Conservation (phyloP, 202 grass and related monocot species). For the Hordeum pubiflorum region DNA sequence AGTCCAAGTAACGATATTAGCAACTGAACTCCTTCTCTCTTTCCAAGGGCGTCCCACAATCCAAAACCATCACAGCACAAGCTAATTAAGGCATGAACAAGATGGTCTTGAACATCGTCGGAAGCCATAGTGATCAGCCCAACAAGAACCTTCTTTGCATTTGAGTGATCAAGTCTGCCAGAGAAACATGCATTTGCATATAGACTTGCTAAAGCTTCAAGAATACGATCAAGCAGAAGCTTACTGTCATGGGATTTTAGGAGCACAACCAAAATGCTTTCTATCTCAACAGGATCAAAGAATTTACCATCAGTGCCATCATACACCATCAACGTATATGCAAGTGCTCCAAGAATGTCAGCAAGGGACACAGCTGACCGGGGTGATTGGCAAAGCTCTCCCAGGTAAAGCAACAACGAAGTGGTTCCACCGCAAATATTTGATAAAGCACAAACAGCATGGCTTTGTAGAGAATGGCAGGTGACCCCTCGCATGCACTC, state of each 20-base stretch:
- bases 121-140: slow-evolving; percentile 83
- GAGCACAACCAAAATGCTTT: slow-evolving; percentile 66
- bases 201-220: slow-evolving; percentile 88
- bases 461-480: slow-evolving; percentile 70
- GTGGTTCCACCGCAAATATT: slow-evolving; percentile 87
- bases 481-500: slow-evolving; percentile 83
- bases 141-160: slow-evolving; percentile 74
- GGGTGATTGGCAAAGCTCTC: slow-evolving; percentile 58
- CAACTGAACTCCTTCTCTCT: slow-evolving; percentile 87
- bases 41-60: slow-evolving; percentile 83
- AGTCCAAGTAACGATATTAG: slow-evolving; percentile 91
- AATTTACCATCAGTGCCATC: slow-evolving; percentile 61
- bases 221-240: slow-evolving; percentile 78
- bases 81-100: slow-evolving; percentile 56
- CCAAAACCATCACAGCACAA: slow-evolving; percentile 57
- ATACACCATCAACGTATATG: slow-evolving; percentile 92
- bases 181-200: slow-evolving; percentile 62
- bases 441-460: slow-evolving; percentile 70
- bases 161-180: slow-evolving; percentile 56
- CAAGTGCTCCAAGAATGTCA: slow-evolving; percentile 82
- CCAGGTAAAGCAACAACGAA: slow-evolving; percentile 73
- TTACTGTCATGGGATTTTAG: slow-evolving; percentile 63
- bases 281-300: slow-evolving; percentile 78
- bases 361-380: slow-evolving; percentile 36
- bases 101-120: slow-evolving; percentile 69